Evolutionary conservation across 202 grass and related monocot genomes (phyloP).

Genomic region (Schoenoplectus triqueter): DNA sequence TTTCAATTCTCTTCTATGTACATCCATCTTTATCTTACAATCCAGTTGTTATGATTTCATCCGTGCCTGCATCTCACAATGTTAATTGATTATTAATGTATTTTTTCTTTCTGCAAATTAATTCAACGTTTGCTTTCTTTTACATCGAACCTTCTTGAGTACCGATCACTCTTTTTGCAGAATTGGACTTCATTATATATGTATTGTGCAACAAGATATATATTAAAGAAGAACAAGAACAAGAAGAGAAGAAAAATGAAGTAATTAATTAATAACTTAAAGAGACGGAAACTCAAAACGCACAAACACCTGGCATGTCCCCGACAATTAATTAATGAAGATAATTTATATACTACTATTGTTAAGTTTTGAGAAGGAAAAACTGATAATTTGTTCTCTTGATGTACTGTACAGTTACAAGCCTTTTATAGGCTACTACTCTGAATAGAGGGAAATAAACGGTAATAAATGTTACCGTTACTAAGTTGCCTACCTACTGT

Average conservation of each 20-base stretch:
- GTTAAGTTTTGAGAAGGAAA: too few relatives aligned
- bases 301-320: neutral
- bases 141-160: neutral
- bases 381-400: too few relatives aligned
- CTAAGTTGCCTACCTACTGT: too few relatives aligned
- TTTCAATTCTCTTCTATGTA: neutral
- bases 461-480: too few relatives aligned
- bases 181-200: constrained; percentile 6
- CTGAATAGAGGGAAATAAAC: too few relatives aligned
- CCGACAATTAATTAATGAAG: neutral
- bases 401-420: too few relatives aligned
- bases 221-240: neutral
- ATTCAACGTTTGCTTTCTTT: neutral
- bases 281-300: neutral
- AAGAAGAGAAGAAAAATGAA: neutral
- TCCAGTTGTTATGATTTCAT: neutral
- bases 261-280: neutral
- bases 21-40: neutral
- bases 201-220: neutral
- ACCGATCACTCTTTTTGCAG: neutral
- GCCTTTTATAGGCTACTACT: too few relatives aligned
- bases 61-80: neutral
- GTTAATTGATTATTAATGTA: neutral
- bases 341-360: neutral
- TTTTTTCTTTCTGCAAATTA: constrained; percentile 7